Percentiles rank a stretch among this genome's conserved stretches.
Evolutionary conservation across 129 eudicot genomes (phyloP).

Genomic region (Mikania micrantha): DNA sequence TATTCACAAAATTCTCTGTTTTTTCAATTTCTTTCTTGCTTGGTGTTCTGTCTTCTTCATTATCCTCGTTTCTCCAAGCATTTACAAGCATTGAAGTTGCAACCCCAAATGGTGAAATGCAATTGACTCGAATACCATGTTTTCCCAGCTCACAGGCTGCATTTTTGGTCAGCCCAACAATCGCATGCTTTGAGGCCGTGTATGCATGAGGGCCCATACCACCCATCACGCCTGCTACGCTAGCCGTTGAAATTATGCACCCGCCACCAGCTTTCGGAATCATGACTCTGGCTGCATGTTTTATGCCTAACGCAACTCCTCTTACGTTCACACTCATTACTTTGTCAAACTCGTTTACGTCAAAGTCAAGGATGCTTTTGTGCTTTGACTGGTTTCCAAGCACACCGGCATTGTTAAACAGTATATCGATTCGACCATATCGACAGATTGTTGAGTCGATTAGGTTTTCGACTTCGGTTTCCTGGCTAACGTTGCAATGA

Average conservation of each 20-base stretch:
- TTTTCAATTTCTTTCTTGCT: conserved; percentile 41
- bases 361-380: conserved; percentile 69
- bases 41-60: conserved; percentile 14
- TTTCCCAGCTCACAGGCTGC: conserved; percentile 75
- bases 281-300: conserved; percentile 84
- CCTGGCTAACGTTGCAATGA: conserved; percentile 76
- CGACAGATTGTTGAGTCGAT: conserved; percentile 34
- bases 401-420: conserved; percentile 84
- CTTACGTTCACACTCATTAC: conserved; percentile 60
- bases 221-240: conserved; percentile 77
- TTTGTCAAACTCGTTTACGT: conserved; percentile 52
- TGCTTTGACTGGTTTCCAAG: conserved; percentile 58
- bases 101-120: conserved; percentile 86
- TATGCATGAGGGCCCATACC: conserved; percentile 82
- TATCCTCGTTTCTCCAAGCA: conserved; percentile 46
- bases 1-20: conserved; percentile 47
- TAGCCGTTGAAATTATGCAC: conserved; percentile 73
- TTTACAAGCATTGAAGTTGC: conserved; percentile 71
- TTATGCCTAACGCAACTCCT: conserved; percentile 70
- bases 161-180: conserved; percentile 76
- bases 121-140: conserved; percentile 76
- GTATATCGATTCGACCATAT: conserved; percentile 53
- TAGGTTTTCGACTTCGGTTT: conserved; percentile 45
- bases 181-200: conserved; percentile 84
- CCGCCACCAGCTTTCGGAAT: conserved; percentile 49